Evolutionary conservation across 2,329 filamentous ascomycete species (phyloP), one percentile per base, ranked within the genome.

Genomic region (Coniella lustricola): DNA sequence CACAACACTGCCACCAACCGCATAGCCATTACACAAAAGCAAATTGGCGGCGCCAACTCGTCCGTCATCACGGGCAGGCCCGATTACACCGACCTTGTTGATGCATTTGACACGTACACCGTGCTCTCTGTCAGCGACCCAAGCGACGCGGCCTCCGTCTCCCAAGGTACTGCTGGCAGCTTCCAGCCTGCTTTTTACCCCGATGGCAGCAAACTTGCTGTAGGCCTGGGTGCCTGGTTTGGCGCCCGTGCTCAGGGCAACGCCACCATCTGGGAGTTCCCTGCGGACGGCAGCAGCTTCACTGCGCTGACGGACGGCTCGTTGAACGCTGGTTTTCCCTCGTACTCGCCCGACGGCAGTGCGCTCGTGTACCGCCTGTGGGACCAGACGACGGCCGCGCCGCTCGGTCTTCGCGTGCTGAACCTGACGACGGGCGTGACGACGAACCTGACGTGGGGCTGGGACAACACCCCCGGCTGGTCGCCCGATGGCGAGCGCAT

Each of bases 211-310:
- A 63, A 62, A 63, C 53, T 71, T 13, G 61, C 63, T 12, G 64
- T 70, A 37, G 66, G 68, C 14, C 52, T 69, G 1, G 67, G 67
- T 5, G 55, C 56, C 4, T 71, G 68, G 67, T 70, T 71, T 57
- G 57, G 59, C 25, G 51, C 51, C 7, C 67, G 67, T 29, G 56
- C 56, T 3, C 57, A 48, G 14, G 46, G 38, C 9, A 22, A 47
- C 14, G 55, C 18, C 18, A 44, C 40, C 32, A 48, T 57, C 31
- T 54, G 53, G 33, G 44, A 48, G 16, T 46, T 46, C 22, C 43
- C 43, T 16, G 48, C 18, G 8, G 32, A 14, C 12, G 42, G 36
- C 16, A 39, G 46, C 39, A 29, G 14, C 21, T 44, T 38, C 46
- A 62, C 64, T 22, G 54, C 60, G n/a, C 59, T 69, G 4, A 70